These are phyloP conservation scores for Rhodotorula kratochvilovae DNA, from an alignment of 768 basidiomycete genomes.

Conservation along the genomic window DNA sequence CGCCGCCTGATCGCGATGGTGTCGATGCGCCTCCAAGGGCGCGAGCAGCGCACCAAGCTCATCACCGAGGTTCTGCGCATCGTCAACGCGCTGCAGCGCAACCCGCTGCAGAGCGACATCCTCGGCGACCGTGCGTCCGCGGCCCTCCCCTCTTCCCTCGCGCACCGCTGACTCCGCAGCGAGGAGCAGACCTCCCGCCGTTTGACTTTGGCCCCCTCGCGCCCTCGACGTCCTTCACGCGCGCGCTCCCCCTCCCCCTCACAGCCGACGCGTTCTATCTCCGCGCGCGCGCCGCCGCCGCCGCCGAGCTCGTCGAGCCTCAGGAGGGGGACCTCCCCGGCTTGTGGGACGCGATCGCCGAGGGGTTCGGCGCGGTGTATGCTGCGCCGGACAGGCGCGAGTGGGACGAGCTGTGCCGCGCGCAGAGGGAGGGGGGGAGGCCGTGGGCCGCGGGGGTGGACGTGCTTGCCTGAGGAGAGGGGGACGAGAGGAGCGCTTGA, in stretches of 20 bases:
- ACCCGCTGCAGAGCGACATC: background rate
- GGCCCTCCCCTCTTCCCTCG: background rate
- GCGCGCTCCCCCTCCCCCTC: constrained; percentile 20
- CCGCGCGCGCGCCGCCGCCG: background rate
- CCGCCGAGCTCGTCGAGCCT: no score
- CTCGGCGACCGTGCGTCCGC: background rate
- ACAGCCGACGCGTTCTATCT: constrained; percentile 27
- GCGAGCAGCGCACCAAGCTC: constrained; percentile 1
- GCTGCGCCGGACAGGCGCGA: constrained; percentile 18
- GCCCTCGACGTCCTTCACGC: background rate
- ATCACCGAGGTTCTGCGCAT: constrained; percentile 6
- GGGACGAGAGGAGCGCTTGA: background rate
- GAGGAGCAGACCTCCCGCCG: background rate
- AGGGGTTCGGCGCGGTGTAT: constrained; percentile 11
- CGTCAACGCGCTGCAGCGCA: constrained; percentile 6
- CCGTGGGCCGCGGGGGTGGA: constrained; percentile 5
- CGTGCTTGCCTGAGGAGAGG: background rate
- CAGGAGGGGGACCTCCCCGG: background rate
- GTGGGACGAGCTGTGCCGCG: constrained; percentile 21
- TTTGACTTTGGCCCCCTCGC: background rate
- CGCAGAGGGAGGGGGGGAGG: background rate
- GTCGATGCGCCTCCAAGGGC: background rate
- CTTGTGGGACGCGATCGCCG: constrained; percentile 10
- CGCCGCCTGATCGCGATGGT: constrained; percentile 8
- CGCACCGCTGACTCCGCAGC: background rate